Percentiles rank a stretch among this genome's conserved stretches.
These are phyloP conservation scores for Beauveria medogensis DNA, from an alignment of 2,329 filamentous ascomycete genomes.

Conservation along the genomic window DNA sequence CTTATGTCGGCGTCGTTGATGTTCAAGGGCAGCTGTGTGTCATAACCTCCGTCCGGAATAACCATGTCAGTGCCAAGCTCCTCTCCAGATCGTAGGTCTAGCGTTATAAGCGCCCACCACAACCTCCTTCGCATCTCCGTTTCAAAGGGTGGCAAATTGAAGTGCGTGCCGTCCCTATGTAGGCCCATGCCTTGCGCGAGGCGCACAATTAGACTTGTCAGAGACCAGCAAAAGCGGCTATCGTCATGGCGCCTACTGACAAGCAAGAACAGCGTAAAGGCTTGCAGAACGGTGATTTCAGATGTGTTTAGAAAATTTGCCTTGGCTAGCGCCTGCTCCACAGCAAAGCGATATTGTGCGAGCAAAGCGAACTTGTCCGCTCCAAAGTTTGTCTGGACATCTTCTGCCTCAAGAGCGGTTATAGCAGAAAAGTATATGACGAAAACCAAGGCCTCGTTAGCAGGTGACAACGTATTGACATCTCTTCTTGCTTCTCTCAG, in stretches of 20 bases:
- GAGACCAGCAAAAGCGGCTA: slow-evolving; percentile 50
- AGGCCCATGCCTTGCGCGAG: slow-evolving; percentile 54
- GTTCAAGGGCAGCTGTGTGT: slow-evolving; percentile 42
- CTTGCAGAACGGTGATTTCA: slow-evolving; percentile 49
- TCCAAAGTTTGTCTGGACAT: slow-evolving; percentile 36
- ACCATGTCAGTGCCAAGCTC: slow-evolving; percentile 42
- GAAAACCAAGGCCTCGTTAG: slow-evolving; percentile 56
- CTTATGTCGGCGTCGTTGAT: slow-evolving; percentile 41
- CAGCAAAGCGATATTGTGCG: slow-evolving; percentile 41
- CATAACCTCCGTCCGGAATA: slow-evolving; percentile 33
- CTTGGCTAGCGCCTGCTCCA: slow-evolving; percentile 49
- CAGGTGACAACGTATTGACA: slow-evolving; percentile 47
- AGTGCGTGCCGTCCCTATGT: slow-evolving; percentile 45
- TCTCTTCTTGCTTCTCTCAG: slow-evolving; percentile 54
- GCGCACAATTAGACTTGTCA: slow-evolving; percentile 49
- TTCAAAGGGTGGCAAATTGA: slow-evolving; percentile 49
- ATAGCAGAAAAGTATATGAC: slow-evolving; percentile 52
- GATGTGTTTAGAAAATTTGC: slow-evolving; percentile 50
- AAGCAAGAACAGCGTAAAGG: slow-evolving; percentile 47
- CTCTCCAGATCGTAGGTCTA: slow-evolving; percentile 49
- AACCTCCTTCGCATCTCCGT: slow-evolving; percentile 51
- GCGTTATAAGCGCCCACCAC: slow-evolving; percentile 52
- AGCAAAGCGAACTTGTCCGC: slow-evolving; percentile 36
- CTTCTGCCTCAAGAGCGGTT: slow-evolving; percentile 51
- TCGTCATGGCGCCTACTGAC: slow-evolving; percentile 39